A percentile compares a stretch with the other conserved stretches of the same genome.
These are phyloP conservation scores for Coffea humblotiana DNA, from an alignment of 305 asterid genomes.

Conservation along the genomic window DNA sequence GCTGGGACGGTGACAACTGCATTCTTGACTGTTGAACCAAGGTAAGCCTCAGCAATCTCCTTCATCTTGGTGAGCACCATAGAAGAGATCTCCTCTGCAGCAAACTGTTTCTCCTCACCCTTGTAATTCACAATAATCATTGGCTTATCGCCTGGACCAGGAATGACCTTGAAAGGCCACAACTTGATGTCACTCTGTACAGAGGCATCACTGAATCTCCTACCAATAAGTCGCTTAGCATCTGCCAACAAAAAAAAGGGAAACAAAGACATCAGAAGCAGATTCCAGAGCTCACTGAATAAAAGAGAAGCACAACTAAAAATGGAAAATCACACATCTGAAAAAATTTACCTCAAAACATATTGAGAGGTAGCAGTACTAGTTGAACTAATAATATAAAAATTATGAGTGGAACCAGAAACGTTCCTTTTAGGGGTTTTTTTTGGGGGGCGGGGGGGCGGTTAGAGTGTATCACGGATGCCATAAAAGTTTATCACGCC, in stretches of 20 bases:
- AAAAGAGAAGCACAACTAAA: neutral
- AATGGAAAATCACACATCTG: neutral
- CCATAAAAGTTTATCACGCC: too few relatives aligned
- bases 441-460: too few relatives aligned
- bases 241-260: constrained; percentile 7
- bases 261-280: neutral
- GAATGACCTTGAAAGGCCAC: constrained; percentile 40
- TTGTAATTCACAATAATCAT: constrained; percentile 36
- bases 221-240: constrained; percentile 40
- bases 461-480: too few relatives aligned
- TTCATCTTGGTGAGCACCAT: constrained; percentile 60
- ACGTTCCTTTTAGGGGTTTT: too few relatives aligned
- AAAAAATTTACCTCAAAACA: neutral
- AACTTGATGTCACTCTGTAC: constrained; percentile 34
- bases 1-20: constrained; percentile 87
- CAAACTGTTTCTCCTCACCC: constrained; percentile 36
- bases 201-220: constrained; percentile 34
- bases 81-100: constrained; percentile 42
- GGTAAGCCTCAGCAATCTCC: constrained; percentile 76
- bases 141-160: constrained; percentile 40
- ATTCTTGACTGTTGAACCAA: constrained; percentile 62
- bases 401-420: too few relatives aligned
- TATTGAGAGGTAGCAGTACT: too few relatives aligned
- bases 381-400: too few relatives aligned
- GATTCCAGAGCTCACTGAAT: neutral